Percentiles rank a stretch among this genome's conserved stretches.
Conservation (phyloP, 441 rosid genomes). For the Populus hybrid region DNA sequence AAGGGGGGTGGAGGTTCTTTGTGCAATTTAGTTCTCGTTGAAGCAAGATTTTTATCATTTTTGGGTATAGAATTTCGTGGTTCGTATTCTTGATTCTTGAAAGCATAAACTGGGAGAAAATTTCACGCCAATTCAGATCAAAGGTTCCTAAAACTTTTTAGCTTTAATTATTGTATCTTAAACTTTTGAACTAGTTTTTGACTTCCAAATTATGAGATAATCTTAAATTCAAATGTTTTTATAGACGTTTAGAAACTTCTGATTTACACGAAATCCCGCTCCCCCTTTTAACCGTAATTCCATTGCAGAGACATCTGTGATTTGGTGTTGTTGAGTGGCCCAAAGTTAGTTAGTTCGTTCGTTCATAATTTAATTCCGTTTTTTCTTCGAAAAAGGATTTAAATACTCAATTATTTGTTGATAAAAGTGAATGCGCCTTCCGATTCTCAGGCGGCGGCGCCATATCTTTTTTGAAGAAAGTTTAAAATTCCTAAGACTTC, state of each 20-base stretch:
- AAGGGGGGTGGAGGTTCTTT: no score
- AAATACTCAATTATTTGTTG: conserved; percentile 1
- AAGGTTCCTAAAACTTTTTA: no score
- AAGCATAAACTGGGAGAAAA: conserved; percentile 12
- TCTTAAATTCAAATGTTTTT: conserved; percentile 9
- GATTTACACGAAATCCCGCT: neutral
- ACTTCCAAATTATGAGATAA: conserved; percentile 26
- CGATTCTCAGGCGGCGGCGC: conserved; percentile 33
- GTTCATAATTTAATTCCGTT: neutral
- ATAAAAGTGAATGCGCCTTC: conserved; percentile 32
- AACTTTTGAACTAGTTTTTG: conserved; percentile 13
- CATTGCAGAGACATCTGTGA: conserved; percentile 22
- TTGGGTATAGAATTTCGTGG: conserved; percentile 2
- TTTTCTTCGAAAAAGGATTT: no score
- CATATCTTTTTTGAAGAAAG: neutral
- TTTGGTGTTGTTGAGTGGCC: neutral
- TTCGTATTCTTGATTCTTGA: neutral
- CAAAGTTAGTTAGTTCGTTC: neutral
- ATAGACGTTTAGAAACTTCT: conserved; percentile 24
- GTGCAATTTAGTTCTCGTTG: conserved; percentile 13
- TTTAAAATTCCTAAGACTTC: neutral
- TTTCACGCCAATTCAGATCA: conserved; percentile 28
- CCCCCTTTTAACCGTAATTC: conserved; percentile 5
- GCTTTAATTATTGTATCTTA: neutral
- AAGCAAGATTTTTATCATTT: neutral